Conservation (phyloP, 208 protist genomes). For the Leishmania mexicana region DNA sequence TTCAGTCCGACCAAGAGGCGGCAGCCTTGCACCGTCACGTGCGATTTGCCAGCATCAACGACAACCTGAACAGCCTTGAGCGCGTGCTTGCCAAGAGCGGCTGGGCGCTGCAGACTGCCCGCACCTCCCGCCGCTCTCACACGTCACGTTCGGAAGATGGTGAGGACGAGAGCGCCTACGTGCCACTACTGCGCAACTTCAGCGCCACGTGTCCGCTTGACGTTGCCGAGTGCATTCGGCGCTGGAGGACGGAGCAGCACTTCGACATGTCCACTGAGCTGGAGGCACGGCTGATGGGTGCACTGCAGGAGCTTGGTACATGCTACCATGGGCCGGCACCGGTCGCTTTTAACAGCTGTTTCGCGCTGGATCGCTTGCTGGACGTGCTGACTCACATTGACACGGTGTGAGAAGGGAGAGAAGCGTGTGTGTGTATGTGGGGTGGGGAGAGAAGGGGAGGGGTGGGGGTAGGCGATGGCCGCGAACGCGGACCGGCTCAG, state of each 20-base stretch:
- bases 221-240: conserved; percentile 18
- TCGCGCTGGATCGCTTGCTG: conserved; percentile 18
- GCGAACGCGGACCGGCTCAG: background rate
- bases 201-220: conserved; percentile 10
- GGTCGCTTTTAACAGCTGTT: conserved; percentile 11
- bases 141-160: background rate
- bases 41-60: conserved; percentile 19
- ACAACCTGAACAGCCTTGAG: conserved; percentile 36
- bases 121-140: conserved; percentile 19
- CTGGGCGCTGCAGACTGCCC: conserved; percentile 22
- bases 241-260: conserved; percentile 30
- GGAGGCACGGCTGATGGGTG: conserved; percentile 18
- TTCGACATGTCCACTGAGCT: conserved; percentile 21
- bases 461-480: background rate
- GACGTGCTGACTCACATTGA: conserved; percentile 29
- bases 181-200: conserved; percentile 30
- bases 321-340: conserved; percentile 15
- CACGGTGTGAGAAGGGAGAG: conserved; percentile 9
- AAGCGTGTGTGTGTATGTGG: background rate
- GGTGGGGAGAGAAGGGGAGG: too few relatives aligned
- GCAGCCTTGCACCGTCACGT: conserved; percentile 18
- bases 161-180: conserved; percentile 21
- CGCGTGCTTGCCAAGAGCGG: conserved; percentile 28
- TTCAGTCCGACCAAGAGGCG: conserved; percentile 20
- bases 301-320: conserved; percentile 14